Evolutionary conservation across 129 eudicot species (phyloP).

Genomic region (Sambucus nigra): DNA sequence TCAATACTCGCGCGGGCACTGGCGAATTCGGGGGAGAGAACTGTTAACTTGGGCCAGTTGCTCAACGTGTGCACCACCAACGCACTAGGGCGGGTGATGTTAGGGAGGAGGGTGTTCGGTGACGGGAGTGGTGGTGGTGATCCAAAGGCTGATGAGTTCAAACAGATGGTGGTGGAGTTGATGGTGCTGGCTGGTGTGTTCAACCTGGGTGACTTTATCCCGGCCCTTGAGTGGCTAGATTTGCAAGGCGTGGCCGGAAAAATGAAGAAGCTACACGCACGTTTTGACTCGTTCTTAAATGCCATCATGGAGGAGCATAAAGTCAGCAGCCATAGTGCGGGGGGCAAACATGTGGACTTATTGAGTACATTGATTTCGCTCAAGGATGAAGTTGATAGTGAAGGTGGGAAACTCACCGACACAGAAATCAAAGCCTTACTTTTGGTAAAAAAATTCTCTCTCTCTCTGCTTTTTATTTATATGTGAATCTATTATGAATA

Average conservation of each 20-base stretch:
- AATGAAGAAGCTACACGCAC: conserved; percentile 72
- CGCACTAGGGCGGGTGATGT: conserved; percentile 67
- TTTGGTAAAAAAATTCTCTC: conserved; percentile 30
- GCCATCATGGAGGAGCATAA: conserved; percentile 55
- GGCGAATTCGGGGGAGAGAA: conserved; percentile 23
- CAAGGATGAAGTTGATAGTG: conserved; percentile 44
- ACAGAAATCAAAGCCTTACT: conserved; percentile 77
- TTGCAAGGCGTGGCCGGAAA: conserved; percentile 57
- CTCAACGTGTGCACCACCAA: conserved; percentile 78
- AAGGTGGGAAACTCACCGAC: conserved; percentile 51
- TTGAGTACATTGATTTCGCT: conserved; percentile 43
- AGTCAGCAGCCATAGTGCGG: neutral
- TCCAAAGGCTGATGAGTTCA: conserved; percentile 63
- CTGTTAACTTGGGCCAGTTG: conserved; percentile 47
- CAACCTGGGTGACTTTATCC: conserved; percentile 81
- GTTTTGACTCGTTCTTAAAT: conserved; percentile 56
- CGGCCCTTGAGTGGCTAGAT: conserved; percentile 56
- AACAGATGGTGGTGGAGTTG: conserved; percentile 82
- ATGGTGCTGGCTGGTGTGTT: conserved; percentile 80
- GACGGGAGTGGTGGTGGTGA: conserved; percentile 40
- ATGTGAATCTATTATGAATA: too few relatives aligned
- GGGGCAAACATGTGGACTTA: conserved; percentile 27
- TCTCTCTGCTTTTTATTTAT: neutral
- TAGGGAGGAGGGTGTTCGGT: conserved; percentile 60
- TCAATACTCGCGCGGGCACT: conserved; percentile 41